Conservation (phyloP, 1,284 basidiomycete genomes). For the Schizophyllum amplum region DNA sequence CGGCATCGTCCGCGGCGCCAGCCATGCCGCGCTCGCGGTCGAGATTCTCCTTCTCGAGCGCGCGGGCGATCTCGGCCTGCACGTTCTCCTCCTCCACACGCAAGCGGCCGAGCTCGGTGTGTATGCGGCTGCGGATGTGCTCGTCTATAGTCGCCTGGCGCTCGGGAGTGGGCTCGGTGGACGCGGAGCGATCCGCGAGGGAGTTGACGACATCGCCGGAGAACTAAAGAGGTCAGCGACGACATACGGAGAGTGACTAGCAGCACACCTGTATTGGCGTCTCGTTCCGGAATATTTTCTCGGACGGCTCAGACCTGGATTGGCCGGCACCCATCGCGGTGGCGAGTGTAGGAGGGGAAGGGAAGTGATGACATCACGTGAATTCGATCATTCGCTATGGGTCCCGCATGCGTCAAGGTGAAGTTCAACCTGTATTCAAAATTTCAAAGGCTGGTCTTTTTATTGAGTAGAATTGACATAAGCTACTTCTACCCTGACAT, state of each 20-base stretch:
- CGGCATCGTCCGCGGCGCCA: conserved; percentile 32
- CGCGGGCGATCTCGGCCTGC: conserved; percentile 56
- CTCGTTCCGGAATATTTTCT: conserved; percentile 56
- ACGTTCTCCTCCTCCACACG: conserved; percentile 60
- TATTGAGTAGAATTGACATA: too few relatives aligned
- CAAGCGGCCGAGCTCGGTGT: conserved; percentile 53
- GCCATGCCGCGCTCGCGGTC: conserved; percentile 56
- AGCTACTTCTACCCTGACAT: too few relatives aligned
- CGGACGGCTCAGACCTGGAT: conserved; percentile 44
- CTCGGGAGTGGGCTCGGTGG: conserved; percentile 49
- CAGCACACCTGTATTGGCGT: conserved; percentile 53
- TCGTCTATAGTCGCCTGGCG: conserved; percentile 66
- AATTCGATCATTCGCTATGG: too few relatives aligned
- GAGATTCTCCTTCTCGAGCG: conserved; percentile 74
- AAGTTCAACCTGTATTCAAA: too few relatives aligned
- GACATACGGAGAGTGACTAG: background rate
- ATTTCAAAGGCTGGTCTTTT: too few relatives aligned
- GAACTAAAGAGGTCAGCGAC: conserved; percentile 37
- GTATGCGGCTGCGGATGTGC: conserved; percentile 59
- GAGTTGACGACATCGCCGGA: conserved; percentile 69
- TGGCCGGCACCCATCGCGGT: conserved; percentile 55
- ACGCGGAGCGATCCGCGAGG: conserved; percentile 54
- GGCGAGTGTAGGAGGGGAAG: background rate
- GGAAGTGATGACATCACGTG: background rate
- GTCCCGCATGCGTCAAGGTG: too few relatives aligned